These are phyloP conservation scores for Aspergillus sparsus DNA, from an alignment of 495 filamentous ascomycete genomes.

Conservation along the genomic window DNA sequence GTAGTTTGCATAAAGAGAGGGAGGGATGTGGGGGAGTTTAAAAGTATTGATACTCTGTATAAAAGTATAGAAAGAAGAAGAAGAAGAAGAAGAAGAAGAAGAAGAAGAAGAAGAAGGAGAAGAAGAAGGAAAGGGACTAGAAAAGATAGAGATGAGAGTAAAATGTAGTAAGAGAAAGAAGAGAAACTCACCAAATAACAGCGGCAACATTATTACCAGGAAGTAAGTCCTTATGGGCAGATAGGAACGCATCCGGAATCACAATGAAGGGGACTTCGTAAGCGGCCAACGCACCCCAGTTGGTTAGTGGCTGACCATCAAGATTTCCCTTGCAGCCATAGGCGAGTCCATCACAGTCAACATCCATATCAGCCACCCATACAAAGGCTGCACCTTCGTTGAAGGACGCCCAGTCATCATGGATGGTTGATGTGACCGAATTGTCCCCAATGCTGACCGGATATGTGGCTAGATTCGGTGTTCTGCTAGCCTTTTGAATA, in stretches of 20 bases:
- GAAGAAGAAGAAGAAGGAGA: not conserved
- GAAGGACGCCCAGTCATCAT: conserved; percentile 34
- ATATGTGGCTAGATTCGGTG: conserved; percentile 14
- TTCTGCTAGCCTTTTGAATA: not conserved
- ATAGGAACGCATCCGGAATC: conserved; percentile 38
- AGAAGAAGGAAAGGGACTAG: no score
- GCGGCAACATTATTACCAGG: conserved; percentile 41
- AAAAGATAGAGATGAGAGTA: not conserved
- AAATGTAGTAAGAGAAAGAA: no score
- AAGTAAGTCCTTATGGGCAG: conserved; percentile 28
- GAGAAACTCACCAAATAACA: conserved; percentile 36
- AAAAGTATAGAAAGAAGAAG: not conserved
- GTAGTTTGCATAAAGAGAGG: no score
- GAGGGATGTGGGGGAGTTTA: no score
- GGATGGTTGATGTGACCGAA: conserved; percentile 14
- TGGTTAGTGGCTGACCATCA: conserved; percentile 36
- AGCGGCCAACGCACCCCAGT: conserved; percentile 41
- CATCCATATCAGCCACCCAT: conserved; percentile 36
- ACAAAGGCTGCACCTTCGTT: conserved; percentile 22
- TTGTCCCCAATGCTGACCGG: conserved; percentile 6
- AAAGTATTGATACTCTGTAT: not conserved
- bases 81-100: no score
- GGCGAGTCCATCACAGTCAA: conserved; percentile 43
- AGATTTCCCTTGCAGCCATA: conserved; percentile 39
- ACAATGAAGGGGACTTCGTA: conserved; percentile 45